Evolutionary conservation across 441 rosid species (phyloP), one percentile per base, ranked within the genome.

Genomic region (Lepidium campestre): DNA sequence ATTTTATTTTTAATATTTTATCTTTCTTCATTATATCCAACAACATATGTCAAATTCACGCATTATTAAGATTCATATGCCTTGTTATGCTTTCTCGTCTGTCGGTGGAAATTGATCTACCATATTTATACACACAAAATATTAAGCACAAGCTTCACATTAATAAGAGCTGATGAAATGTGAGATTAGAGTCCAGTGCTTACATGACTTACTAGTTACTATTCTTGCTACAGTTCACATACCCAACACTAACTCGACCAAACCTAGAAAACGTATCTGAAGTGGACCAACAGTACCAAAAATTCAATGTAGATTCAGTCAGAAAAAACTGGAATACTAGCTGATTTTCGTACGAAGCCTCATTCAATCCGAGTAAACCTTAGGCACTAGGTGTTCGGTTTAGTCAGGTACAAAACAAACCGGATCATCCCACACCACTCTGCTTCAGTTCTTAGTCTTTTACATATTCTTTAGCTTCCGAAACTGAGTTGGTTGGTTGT

Each of bases 401-500:
- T 49, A 42, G 11, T 17, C 65, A 2, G 44, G 37, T 50, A 49
- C 47, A 52, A 70, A 44, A n/a, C 41, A 34, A 62, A 44, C 12
- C 18, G 14, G 25, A 47, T 36, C 29, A 29, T 72, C 40, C 47
- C 41, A 42, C 48, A n/a, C 55, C 45, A 46, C 57, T 54, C 25
- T 56, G 59, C 15, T 64, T 57, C 71, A 40, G 50, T 13, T 59
- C 48, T 52, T 42, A 22, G 50, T 27, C 44, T 27, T 42, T 19
- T n/a, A 12, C 27, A 34, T 25, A 47, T 14, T 64, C 65, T 45
- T 62, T 50, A 35, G 36, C 61, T 48, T 65, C 71, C 4, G 4
- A 46, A 36, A 71, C 58, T 37, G 65, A 65, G 61, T 41, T 65
- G 62, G 57, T 27, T 57, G 54, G 39, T 65, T 65, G 60, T 35